Conservation (phyloP, 2,329 filamentous ascomycete genomes). For the Alternaria brassicicola region DNA sequence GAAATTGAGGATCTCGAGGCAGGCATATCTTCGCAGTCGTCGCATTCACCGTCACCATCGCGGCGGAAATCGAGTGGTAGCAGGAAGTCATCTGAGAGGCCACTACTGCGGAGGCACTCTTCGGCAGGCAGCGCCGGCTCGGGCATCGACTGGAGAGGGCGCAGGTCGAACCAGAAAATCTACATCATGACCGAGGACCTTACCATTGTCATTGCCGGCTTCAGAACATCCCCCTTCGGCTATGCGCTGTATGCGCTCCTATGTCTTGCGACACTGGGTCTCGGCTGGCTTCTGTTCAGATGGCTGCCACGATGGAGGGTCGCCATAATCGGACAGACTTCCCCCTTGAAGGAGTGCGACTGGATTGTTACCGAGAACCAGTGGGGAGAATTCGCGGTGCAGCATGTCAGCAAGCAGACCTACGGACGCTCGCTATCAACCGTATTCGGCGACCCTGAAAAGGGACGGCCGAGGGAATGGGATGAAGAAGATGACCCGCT, state of each 20-base stretch:
- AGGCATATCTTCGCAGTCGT: slow-evolving; percentile 29
- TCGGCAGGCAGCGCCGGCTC: slow-evolving; percentile 74
- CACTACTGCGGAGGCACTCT: slow-evolving; percentile 72
- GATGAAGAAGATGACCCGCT: slow-evolving; percentile 77
- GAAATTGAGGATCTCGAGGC: slow-evolving; percentile 58
- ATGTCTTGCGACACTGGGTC: slow-evolving; percentile 74
- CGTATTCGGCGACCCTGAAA: slow-evolving; percentile 71
- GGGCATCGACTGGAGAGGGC: slow-evolving; percentile 60
- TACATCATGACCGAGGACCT: slow-evolving; percentile 94
- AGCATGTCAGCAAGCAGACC: slow-evolving; percentile 65
- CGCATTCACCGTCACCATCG: slow-evolving; percentile 27
- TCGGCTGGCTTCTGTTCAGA: slow-evolving; percentile 82
- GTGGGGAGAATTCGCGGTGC: slow-evolving; percentile 89
- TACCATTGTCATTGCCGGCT: slow-evolving; percentile 91
- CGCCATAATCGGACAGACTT: slow-evolving; percentile 70
- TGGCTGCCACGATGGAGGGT: slow-evolving; percentile 93
- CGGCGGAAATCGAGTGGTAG: slow-evolving; percentile 69
- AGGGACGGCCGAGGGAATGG: slow-evolving; percentile 69
- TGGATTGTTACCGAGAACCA: slow-evolving; percentile 98
- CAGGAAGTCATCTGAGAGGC: slow-evolving; percentile 61
- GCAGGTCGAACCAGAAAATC: slow-evolving; percentile 82
- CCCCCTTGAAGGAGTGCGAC: slow-evolving; percentile 73
- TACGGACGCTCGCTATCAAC: slow-evolving; percentile 70
- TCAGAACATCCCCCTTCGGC: slow-evolving; percentile 75
- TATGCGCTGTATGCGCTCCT: slow-evolving; percentile 71